Conservation (phyloP, 2,329 filamentous ascomycete species). For the Botryotinia narcissicola region DNA sequence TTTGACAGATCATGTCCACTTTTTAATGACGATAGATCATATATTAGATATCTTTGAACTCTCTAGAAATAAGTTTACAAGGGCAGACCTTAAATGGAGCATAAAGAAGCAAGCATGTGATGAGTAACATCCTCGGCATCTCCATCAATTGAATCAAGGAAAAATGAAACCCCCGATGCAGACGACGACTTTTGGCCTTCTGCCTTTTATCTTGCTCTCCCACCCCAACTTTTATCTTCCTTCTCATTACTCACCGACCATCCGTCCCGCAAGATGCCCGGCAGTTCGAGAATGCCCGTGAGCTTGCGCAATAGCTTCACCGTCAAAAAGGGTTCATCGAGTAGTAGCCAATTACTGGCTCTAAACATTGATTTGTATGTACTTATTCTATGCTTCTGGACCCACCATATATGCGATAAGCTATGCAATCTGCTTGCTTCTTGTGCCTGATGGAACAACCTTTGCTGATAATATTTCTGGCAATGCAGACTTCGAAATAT, state of each 20-base stretch:
- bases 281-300: conserved; percentile 67
- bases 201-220: not conserved
- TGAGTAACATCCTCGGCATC: conserved; percentile 19
- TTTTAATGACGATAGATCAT: conserved; percentile 2
- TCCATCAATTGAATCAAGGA: conserved; percentile 13
- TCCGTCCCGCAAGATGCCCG: conserved; percentile 50
- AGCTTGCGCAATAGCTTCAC: conserved; percentile 67
- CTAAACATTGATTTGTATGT: conserved; percentile 69
- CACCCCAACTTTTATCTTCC: not conserved
- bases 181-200: conserved; percentile 14
- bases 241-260: conserved; percentile 12
- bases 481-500: conserved; percentile 73
- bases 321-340: conserved; percentile 56
- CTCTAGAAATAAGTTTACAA: conserved; percentile 6
- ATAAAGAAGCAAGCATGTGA: conserved; percentile 21
- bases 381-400: conserved; percentile 9
- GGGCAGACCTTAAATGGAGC: conserved; percentile 9
- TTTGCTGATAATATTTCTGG: not conserved
- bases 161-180: conserved; percentile 9
- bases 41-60: not conserved
- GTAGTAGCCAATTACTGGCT: conserved; percentile 52
- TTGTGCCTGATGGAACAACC: not conserved
- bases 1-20: not conserved
- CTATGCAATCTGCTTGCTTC: conserved; percentile 13
- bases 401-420: conserved; percentile 9